phyloP scores from a whole-genome alignment of 2,329 filamentous ascomycete genomes.

The Penicillium sp. region DNA sequence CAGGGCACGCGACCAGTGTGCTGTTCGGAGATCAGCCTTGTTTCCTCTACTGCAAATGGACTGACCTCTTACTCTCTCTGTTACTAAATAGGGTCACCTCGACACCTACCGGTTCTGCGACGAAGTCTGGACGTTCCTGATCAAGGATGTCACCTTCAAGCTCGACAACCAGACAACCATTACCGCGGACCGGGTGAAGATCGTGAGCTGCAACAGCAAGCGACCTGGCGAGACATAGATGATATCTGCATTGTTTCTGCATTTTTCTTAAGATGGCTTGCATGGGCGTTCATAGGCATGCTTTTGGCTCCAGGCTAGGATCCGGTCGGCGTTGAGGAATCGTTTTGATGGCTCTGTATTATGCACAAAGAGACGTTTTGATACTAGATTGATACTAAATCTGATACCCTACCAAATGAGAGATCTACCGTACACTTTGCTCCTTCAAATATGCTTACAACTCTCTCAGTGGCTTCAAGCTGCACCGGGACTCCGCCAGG shows the following conservation, averaged over 20 bases:
- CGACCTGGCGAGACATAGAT: slow-evolving; percentile 59
- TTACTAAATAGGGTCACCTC: slow-evolving; percentile 73
- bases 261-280: slow-evolving; percentile 15
- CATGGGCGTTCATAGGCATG: slow-evolving; percentile 19
- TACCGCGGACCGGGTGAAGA: slow-evolving; percentile 91
- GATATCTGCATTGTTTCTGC: slow-evolving; percentile 8
- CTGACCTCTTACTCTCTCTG: slow-evolving; percentile 16
- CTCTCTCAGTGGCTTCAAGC: neutral
- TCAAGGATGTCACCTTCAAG: slow-evolving; percentile 99
- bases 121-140: slow-evolving; percentile 99
- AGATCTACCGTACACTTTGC: neutral
- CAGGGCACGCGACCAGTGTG: neutral
- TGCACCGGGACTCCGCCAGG: neutral
- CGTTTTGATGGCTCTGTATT: slow-evolving; percentile 3
- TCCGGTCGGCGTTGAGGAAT: slow-evolving; percentile 2
- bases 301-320: slow-evolving; percentile 9
- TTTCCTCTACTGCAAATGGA: neutral
- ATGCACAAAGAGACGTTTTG: slow-evolving; percentile 14
- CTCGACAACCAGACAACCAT: slow-evolving; percentile 80
- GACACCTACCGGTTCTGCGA: slow-evolving; percentile 99
- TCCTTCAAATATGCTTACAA: neutral
- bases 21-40: neutral
- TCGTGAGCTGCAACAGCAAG: slow-evolving; percentile 96
- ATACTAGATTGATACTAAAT: slow-evolving; percentile 14
- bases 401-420: slow-evolving; percentile 23